Conservation (phyloP, 768 basidiomycete species). For the Naganishia randhawae region DNA sequence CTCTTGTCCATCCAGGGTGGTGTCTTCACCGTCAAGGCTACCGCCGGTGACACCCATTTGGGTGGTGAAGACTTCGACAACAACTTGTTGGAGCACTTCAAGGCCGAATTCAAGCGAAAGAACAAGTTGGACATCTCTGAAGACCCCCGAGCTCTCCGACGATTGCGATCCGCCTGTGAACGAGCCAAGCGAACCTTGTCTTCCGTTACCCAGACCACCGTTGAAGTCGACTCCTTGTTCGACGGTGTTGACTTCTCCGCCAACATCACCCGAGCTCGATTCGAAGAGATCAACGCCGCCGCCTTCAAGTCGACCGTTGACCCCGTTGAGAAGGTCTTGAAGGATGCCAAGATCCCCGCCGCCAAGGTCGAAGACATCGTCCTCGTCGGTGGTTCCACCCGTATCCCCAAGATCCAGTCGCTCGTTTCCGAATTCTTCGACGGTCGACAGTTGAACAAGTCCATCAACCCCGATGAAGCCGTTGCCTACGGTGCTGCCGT, state of each 20-base stretch:
- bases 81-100: constrained; percentile 95
- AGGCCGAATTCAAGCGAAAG: constrained; percentile 98
- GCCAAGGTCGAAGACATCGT: constrained; percentile 96
- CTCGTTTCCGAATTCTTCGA: constrained; percentile 98
- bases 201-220: constrained; percentile 95
- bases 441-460: constrained; percentile 97
- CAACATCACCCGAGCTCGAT: constrained; percentile 98
- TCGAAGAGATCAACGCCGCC: constrained; percentile 96
- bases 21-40: constrained; percentile 81
- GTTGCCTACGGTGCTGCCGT: constrained; percentile 99
- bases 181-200: constrained; percentile 99
- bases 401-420: constrained; percentile 98
- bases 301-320: constrained; percentile 97
- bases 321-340: constrained; percentile 97
- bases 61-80: constrained; percentile 99
- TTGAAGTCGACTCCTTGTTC: constrained; percentile 98
- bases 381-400: constrained; percentile 98
- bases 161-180: constrained; percentile 94
- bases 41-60: constrained; percentile 97
- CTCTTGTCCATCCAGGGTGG: constrained; percentile 95
- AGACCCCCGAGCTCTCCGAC: constrained; percentile 91
- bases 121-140: constrained; percentile 95
- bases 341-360: constrained; percentile 96
- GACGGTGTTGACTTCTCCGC: constrained; percentile 98
- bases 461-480: constrained; percentile 99